Evolutionary conservation across 2,329 filamentous ascomycete genomes (phyloP).

Genomic region (Aspergillus proliferans): DNA sequence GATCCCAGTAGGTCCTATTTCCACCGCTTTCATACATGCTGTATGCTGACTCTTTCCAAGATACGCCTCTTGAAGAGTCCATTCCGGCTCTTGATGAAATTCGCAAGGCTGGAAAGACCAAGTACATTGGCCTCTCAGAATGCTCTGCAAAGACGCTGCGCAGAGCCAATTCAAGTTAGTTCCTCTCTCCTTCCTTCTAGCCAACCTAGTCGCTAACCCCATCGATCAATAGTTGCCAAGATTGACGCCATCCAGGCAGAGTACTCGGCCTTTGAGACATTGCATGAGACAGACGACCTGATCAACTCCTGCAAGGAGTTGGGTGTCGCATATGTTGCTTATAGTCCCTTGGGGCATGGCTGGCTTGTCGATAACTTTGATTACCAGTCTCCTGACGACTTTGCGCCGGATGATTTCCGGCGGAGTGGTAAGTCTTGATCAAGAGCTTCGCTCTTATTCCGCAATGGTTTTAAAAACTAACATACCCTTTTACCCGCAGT

Average conservation of each 20-base stretch:
- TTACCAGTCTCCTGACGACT: constrained; percentile 42
- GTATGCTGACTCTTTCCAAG: constrained; percentile 8
- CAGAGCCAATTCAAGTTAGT: constrained; percentile 40
- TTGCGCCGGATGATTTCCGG: constrained; percentile 39
- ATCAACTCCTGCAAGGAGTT: constrained; percentile 40
- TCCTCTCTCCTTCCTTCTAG: not conserved
- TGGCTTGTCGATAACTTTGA: constrained; percentile 43
- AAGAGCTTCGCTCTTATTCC: not conserved
- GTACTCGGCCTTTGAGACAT: constrained; percentile 40
- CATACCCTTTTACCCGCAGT: constrained; percentile 7
- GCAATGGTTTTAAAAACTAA: not conserved
- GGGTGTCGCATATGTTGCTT: constrained; percentile 41
- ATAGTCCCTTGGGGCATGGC: constrained; percentile 43
- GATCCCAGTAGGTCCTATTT: constrained; percentile 34
- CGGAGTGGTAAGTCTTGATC: constrained; percentile 24
- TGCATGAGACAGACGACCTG: constrained; percentile 37
- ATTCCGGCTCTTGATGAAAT: constrained; percentile 44
- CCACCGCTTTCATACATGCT: not conserved
- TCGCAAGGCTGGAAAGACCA: constrained; percentile 43
- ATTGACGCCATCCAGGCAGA: constrained; percentile 45
- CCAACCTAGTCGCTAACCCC: not conserved
- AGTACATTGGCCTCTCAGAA: constrained; percentile 46
- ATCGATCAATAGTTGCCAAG: constrained; percentile 35
- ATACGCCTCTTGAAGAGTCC: constrained; percentile 44
- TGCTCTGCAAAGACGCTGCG: constrained; percentile 42